Evolutionary conservation across 495 filamentous ascomycete species (phyloP).

Genomic region (Penicillium cosmopolitanum): DNA sequence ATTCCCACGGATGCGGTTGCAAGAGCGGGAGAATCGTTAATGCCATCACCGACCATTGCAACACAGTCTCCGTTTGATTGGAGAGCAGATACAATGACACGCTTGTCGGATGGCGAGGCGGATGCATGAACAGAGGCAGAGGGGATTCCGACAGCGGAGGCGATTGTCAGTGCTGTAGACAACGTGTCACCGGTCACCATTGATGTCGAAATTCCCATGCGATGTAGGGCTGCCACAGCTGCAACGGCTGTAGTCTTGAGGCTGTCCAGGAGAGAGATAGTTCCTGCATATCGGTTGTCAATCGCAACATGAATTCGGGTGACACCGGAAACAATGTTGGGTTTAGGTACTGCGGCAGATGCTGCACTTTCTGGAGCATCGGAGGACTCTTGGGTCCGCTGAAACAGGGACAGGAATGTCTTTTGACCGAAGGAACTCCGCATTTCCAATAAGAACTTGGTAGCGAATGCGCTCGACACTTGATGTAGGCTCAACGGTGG

Average conservation of each 20-base stretch:
- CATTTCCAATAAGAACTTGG: constrained; percentile 81
- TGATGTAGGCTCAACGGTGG: constrained; percentile 75
- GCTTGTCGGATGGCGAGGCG: constrained; percentile 86
- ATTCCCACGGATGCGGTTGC: constrained; percentile 93
- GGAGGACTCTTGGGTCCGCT: constrained; percentile 50
- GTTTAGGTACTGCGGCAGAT: constrained; percentile 19
- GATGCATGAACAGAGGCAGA: constrained; percentile 74
- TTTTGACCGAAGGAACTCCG: constrained; percentile 70
- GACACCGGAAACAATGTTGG: constrained; percentile 59
- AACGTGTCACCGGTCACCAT: constrained; percentile 94
- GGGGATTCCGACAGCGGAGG: constrained; percentile 79
- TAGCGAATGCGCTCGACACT: constrained; percentile 68
- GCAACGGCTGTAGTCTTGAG: constrained; percentile 87
- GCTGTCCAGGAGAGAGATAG: constrained; percentile 82
- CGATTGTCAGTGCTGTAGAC: constrained; percentile 80
- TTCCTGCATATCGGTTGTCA: constrained; percentile 75
- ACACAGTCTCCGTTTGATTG: constrained; percentile 74
- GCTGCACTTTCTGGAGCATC: constrained; percentile 28
- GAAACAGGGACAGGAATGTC: constrained; percentile 66
- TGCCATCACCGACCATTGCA: constrained; percentile 98
- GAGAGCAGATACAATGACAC: constrained; percentile 75
- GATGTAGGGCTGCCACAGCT: constrained; percentile 78
- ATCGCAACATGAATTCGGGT: constrained; percentile 93
- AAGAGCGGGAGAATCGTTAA: constrained; percentile 97
- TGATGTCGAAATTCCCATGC: constrained; percentile 81